These are phyloP conservation scores for Colletotrichum musicola DNA, from an alignment of 2,329 filamentous ascomycete genomes.

Conservation along the genomic window DNA sequence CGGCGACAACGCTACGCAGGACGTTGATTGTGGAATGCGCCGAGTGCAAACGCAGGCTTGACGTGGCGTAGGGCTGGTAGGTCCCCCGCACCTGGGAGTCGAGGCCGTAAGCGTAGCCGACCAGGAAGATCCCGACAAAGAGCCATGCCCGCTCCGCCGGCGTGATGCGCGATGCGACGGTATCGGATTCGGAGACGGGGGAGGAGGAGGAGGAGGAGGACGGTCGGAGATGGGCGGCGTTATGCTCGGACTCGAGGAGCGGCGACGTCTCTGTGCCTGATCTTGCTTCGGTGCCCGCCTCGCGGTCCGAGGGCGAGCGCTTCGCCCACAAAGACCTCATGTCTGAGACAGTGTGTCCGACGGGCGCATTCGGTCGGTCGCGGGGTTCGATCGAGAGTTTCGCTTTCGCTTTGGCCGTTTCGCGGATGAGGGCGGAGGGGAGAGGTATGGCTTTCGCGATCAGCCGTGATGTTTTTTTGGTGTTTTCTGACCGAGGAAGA, in stretches of 20 bases:
- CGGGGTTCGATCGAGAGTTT: not conserved
- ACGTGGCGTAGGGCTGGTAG: constrained; percentile 68
- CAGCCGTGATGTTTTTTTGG: no score
- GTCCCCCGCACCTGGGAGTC: constrained; percentile 64
- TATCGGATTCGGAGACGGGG: not conserved
- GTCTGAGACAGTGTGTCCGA: not conserved
- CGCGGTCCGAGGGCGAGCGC: constrained; percentile 16
- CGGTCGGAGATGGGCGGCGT: constrained; percentile 9
- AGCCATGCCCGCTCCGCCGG: constrained; percentile 61
- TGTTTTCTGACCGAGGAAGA: not conserved
- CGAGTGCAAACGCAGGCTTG: constrained; percentile 64
- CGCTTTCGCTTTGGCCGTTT: not conserved
- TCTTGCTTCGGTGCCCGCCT: no score
- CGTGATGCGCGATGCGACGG: constrained; percentile 51
- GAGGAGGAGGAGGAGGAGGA: not conserved
- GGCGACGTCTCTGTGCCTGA: constrained; percentile 22
- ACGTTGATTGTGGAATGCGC: constrained; percentile 70
- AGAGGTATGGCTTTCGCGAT: no score
- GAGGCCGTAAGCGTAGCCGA: constrained; percentile 71
- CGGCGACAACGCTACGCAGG: constrained; percentile 69
- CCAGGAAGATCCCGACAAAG: constrained; percentile 69
- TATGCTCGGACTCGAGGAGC: constrained; percentile 26
- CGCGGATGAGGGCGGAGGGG: not conserved
- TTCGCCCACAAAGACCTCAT: constrained; percentile 25
- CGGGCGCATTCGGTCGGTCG: constrained; percentile 1